Percentiles rank a stretch among this genome's conserved stretches.
phyloP scores from a whole-genome alignment of 2,329 filamentous ascomycete species.

The Raffaelea arxii region DNA sequence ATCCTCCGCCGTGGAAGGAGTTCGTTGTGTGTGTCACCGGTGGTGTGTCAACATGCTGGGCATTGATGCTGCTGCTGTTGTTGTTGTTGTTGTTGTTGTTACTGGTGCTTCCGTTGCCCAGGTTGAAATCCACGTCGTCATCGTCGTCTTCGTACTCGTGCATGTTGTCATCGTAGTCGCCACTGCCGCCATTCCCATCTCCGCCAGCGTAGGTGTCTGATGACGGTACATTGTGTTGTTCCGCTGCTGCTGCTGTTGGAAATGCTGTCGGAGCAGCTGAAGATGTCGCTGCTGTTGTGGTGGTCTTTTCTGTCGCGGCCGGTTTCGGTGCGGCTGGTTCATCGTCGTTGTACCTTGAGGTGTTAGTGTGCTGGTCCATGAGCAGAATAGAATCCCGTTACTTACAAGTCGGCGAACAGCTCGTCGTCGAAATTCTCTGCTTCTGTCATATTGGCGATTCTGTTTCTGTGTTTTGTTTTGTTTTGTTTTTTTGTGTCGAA shows the following conservation, averaged over 20 bases:
- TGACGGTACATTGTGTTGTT: conserved; percentile 5
- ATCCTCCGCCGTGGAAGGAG: background rate
- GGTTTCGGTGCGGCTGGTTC: conserved; percentile 29
- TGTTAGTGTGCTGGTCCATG: background rate
- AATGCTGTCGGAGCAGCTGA: conserved; percentile 3
- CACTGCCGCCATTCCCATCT: conserved; percentile 1
- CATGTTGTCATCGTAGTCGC: conserved; percentile 16
- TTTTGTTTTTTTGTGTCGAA: no score
- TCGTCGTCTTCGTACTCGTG: conserved; percentile 38
- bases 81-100: conserved; percentile 13
- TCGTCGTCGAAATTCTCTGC: conserved; percentile 74
- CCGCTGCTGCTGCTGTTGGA: background rate
- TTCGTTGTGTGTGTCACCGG: conserved; percentile 19
- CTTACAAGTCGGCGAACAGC: conserved; percentile 85
- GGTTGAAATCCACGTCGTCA: conserved; percentile 45
- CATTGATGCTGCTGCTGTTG: conserved; percentile 11
- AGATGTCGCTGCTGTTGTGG: conserved; percentile 2
- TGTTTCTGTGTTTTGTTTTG: no score
- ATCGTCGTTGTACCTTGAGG: conserved; percentile 53
- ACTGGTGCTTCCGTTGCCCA: conserved; percentile 30
- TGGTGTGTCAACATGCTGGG: conserved; percentile 18
- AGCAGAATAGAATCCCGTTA: conserved; percentile 14
- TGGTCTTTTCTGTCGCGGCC: background rate
- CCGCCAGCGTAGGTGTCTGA: conserved; percentile 17
- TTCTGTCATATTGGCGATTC: conserved; percentile 55